Percentiles rank a stretch among this genome's conserved stretches.
Evolutionary conservation across 2,329 filamentous ascomycete genomes (phyloP).

Genomic region (Alternaria infectoria): DNA sequence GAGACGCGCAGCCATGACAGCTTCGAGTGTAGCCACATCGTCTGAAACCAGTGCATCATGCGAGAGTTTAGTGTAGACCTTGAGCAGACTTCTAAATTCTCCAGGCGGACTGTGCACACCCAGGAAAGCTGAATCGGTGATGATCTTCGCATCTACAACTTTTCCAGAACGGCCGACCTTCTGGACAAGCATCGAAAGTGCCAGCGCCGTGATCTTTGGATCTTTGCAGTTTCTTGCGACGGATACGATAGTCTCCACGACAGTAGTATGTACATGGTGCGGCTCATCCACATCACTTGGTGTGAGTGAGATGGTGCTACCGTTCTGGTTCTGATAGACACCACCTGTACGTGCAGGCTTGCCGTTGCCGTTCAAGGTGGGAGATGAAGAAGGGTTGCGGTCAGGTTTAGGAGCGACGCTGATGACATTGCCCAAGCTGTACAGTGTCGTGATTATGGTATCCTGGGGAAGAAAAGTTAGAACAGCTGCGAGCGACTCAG

Average conservation of each 20-base stretch:
- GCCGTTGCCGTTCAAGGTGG: slow-evolving; percentile 56
- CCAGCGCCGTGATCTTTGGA: slow-evolving; percentile 89
- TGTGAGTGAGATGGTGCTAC: slow-evolving; percentile 80
- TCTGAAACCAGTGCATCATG: slow-evolving; percentile 75
- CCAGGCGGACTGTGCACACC: slow-evolving; percentile 77
- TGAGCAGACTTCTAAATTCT: slow-evolving; percentile 86
- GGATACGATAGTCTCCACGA: slow-evolving; percentile 95
- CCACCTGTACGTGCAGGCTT: slow-evolving; percentile 52
- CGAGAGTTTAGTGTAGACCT: slow-evolving; percentile 78
- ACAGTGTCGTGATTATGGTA: slow-evolving; percentile 91
- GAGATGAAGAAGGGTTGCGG: slow-evolving; percentile 53
- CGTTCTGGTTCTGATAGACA: slow-evolving; percentile 60
- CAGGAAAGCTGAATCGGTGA: slow-evolving; percentile 79
- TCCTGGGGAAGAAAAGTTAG: slow-evolving; percentile 86
- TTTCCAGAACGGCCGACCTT: slow-evolving; percentile 87
- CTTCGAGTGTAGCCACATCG: slow-evolving; percentile 70
- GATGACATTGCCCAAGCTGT: slow-evolving; percentile 93
- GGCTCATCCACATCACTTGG: slow-evolving; percentile 79
- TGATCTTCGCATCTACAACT: slow-evolving; percentile 82
- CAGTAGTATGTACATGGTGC: slow-evolving; percentile 77
- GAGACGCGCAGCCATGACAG: slow-evolving; percentile 80
- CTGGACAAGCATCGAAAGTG: slow-evolving; percentile 94
- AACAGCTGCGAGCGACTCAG: slow-evolving; percentile 82
- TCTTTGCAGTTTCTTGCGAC: slow-evolving; percentile 83
- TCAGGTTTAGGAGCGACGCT: slow-evolving; percentile 70